Evolutionary conservation across 192 early-diverging fungal genomes (phyloP).

Genomic region (Coemansia sp.): DNA sequence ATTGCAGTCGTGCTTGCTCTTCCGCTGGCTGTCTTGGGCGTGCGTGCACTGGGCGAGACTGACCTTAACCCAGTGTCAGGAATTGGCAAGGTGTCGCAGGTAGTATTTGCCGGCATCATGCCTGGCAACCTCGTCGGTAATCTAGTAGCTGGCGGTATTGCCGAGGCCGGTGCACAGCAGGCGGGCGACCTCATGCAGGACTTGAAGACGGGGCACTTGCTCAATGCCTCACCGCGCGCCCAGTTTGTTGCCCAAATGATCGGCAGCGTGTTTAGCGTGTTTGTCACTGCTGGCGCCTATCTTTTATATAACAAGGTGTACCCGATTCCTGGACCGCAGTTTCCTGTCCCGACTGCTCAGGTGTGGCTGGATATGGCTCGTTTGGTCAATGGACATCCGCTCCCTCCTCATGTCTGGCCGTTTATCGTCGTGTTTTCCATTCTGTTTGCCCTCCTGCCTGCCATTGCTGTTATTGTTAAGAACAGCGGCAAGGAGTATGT

Average conservation of each 20-base stretch:
- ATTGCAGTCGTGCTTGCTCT: constrained; percentile 75
- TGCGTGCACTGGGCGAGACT: constrained; percentile 82
- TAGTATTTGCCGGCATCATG: constrained; percentile 78
- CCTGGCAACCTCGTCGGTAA: constrained; percentile 75
- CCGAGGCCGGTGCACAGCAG: constrained; percentile 75
- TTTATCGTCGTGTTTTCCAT: constrained; percentile 63
- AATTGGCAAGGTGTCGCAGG: constrained; percentile 85
- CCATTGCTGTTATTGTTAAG: constrained; percentile 1
- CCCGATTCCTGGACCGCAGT: constrained; percentile 69
- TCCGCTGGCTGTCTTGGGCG: constrained; percentile 76
- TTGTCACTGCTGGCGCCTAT: constrained; percentile 72
- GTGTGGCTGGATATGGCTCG: constrained; percentile 82
- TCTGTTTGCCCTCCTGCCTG: constrained; percentile 60
- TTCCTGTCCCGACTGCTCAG: constrained; percentile 74
- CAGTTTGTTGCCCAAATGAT: constrained; percentile 87
- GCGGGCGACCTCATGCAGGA: constrained; percentile 81
- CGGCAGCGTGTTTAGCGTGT: constrained; percentile 74
- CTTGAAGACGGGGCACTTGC: constrained; percentile 84
- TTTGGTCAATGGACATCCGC: constrained; percentile 73
- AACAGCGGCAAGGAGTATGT: neutral
- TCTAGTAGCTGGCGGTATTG: constrained; percentile 78
- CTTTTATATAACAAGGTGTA: constrained; percentile 72
- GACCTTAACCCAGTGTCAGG: constrained; percentile 84
- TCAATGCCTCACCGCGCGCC: constrained; percentile 79
- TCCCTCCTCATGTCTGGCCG: constrained; percentile 67